Evolutionary conservation across 108 stramenopile species (phyloP), one percentile per base, ranked within the genome.

Genomic region (Phaeodactylum tricornutum): DNA sequence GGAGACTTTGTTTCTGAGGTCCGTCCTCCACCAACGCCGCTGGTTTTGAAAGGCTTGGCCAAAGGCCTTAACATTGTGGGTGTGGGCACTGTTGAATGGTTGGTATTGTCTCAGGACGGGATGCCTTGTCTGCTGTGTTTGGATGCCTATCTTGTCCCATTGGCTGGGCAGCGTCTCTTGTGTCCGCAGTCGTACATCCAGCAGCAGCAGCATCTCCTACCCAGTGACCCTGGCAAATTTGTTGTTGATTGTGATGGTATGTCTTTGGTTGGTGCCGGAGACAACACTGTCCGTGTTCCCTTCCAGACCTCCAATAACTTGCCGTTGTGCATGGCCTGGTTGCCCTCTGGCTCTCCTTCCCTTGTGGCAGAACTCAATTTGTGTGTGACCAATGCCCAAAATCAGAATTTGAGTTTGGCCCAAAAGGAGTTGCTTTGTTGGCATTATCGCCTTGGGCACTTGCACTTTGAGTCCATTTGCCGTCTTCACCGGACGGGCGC

Each of bases 381-480:
- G n/a, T 11, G 14, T 5, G 5, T 41, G 6, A 5, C 16, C 14
- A 4, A n/a, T n/a, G 17, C 42, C 7, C n/a, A n/a, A n/a, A 81
- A 81, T 50, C 30, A 9, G 0, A 82, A 82, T 43, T 32, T 83
- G 1, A 46, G 56, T 0, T 24, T 45, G 0, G 60, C 57, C 9
- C 4, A 47, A 9, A 53, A 45, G 43, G 53, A 59, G 16, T 36
- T 40, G 12, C 57, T 59, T 17, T 36, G 17, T 2, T 55, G 63
- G 63, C 63, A 64, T 24, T 57, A 31, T 23, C 47, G 56, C 2
- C 50, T 64, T 24, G 63, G 56, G 7, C 63, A 64, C 55, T 4
- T 64, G 4, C 14, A 21, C 31, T 55, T 40, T 31, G 17, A 26
- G 5, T 20, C 21, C 7, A 30, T 59, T 6, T 37, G 53, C n/a